Percentiles rank a stretch among this genome's conserved stretches.
phyloP scores from a whole-genome alignment of 2,329 filamentous ascomycete species.

The Fonsecaea nubica region DNA sequence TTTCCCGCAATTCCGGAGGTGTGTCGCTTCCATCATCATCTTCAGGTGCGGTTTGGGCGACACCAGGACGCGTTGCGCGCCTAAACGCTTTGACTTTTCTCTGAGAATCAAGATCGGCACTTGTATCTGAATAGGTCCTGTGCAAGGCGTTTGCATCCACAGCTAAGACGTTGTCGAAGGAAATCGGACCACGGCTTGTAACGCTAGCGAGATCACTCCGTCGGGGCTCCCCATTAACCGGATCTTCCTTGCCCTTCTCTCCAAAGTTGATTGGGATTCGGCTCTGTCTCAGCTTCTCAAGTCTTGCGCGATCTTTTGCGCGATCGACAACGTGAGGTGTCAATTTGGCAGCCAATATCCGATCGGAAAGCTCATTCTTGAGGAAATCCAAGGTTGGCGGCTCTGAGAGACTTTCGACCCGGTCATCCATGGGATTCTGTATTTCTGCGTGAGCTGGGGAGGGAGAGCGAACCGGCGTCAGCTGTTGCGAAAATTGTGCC shows the following conservation, averaged over 20 bases:
- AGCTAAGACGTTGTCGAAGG: conserved; percentile 21
- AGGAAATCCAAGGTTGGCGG: conserved; percentile 44
- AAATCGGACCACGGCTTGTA: conserved; percentile 29
- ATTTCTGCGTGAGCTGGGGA: conserved; percentile 22
- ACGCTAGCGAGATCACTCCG: conserved; percentile 27
- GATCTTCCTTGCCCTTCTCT: conserved; percentile 7
- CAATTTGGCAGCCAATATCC: conserved; percentile 45
- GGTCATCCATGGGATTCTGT: conserved; percentile 34
- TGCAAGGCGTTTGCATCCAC: conserved; percentile 10
- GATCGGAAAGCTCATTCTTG: conserved; percentile 44
- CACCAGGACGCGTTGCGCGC: conserved; percentile 16
- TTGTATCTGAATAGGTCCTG: conserved; percentile 30
- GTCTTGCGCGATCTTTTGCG: conserved; percentile 44
- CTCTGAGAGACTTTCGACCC: conserved; percentile 40
- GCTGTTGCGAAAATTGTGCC: conserved; percentile 15
- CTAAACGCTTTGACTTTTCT: conserved; percentile 26
- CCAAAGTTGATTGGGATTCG: conserved; percentile 32
- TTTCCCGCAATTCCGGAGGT: conserved; percentile 18
- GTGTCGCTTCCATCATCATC: conserved; percentile 29
- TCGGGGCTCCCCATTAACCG: conserved; percentile 3
- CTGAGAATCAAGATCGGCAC: conserved; percentile 23
- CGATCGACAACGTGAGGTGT: conserved; percentile 47
- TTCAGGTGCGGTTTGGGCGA: background rate
- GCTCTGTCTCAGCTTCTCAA: conserved; percentile 42
- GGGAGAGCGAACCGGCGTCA: conserved; percentile 26